A percentile compares a stretch with the other conserved stretches of the same genome.
Conservation (phyloP, 2,329 filamentous ascomycete genomes). For the Xylaria sp. region DNA sequence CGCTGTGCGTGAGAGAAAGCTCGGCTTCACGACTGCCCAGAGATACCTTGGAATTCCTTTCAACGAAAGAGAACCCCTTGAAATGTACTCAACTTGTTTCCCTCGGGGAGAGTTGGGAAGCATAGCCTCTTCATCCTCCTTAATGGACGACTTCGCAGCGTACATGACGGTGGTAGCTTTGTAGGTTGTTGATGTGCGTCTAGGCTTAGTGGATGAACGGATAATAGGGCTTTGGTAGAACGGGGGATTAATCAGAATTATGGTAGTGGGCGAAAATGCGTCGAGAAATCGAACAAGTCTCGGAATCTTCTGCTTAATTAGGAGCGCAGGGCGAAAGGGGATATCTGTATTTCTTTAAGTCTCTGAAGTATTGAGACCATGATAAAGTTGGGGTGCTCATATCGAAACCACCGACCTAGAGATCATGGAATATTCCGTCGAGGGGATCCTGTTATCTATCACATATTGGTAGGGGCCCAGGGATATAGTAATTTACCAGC, state of each 20-base stretch:
- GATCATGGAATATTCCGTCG: slow-evolving; percentile 4
- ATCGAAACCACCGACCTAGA: not conserved
- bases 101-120: slow-evolving; percentile 36
- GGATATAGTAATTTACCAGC: slow-evolving; percentile 12
- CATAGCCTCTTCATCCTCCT: slow-evolving; percentile 43
- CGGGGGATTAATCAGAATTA: not conserved
- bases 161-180: slow-evolving; percentile 35
- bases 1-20: slow-evolving; percentile 42
- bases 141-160: slow-evolving; percentile 26
- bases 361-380: not conserved
- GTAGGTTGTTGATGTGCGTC: not conserved
- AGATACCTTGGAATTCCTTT: slow-evolving; percentile 33
- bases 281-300: not conserved
- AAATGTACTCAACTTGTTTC: slow-evolving; percentile 3
- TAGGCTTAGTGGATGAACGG: not conserved
- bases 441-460: not conserved
- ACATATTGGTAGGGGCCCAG: slow-evolving; percentile 6
- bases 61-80: slow-evolving; percentile 33
- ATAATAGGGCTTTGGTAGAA: slow-evolving; percentile 4
- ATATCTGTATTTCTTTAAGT: not conserved
- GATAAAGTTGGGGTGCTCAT: not conserved
- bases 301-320: slow-evolving; percentile 5
- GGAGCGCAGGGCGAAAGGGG: not conserved
- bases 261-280: not conserved
- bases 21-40: slow-evolving; percentile 43